Conservation (phyloP, 176 grass and related monocot species). For the Cocos nucifera region DNA sequence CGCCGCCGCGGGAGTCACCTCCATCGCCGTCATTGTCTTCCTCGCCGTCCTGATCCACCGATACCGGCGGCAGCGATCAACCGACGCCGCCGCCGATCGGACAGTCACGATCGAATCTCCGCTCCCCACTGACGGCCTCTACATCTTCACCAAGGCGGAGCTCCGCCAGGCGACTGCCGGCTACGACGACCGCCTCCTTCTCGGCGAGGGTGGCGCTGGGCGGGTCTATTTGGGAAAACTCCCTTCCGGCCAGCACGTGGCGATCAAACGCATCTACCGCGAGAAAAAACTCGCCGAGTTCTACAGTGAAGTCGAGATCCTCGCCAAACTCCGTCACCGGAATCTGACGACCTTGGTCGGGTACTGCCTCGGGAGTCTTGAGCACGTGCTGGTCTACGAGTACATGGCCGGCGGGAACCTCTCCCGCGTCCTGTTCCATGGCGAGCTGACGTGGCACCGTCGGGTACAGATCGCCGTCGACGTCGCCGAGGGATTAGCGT, state of each 20-base stretch:
- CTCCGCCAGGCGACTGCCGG: slow-evolving; percentile 47
- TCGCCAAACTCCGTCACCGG: slow-evolving; percentile 62
- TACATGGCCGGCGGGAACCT: slow-evolving; percentile 71
- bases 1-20: slow-evolving; percentile 25
- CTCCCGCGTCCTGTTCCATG: slow-evolving; percentile 32
- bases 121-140: slow-evolving; percentile 48
- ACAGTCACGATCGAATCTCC: background rate
- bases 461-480: slow-evolving; percentile 41
- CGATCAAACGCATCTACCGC: slow-evolving; percentile 54
- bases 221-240: slow-evolving; percentile 59
- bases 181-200: slow-evolving; percentile 41
- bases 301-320: slow-evolving; percentile 50
- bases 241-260: slow-evolving; percentile 51
- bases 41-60: slow-evolving; percentile 13
- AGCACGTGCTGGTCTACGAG: slow-evolving; percentile 59
- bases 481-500: slow-evolving; percentile 46
- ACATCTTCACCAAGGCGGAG: slow-evolving; percentile 67
- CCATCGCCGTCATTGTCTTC: slow-evolving; percentile 18
- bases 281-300: slow-evolving; percentile 52
- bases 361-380: slow-evolving; percentile 31
- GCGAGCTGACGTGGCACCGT: slow-evolving; percentile 32
- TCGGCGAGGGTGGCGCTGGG: slow-evolving; percentile 50
- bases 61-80: background rate
- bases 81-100: background rate
- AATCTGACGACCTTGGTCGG: slow-evolving; percentile 54